Evolutionary conservation across 192 early-diverging fungal genomes (phyloP).

Genomic region (Rhizophagus prolifer): DNA sequence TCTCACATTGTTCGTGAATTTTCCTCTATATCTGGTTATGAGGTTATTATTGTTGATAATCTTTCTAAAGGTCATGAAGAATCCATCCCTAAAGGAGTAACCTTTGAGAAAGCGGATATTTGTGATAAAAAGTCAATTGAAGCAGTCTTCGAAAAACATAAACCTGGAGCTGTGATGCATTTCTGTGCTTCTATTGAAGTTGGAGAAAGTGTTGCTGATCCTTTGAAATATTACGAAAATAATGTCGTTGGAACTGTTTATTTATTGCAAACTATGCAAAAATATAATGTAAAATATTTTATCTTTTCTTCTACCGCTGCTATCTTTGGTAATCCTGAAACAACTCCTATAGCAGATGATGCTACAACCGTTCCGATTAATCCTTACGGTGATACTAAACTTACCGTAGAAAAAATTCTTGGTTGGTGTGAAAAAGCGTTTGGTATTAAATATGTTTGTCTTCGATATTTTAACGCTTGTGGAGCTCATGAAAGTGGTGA

Average conservation of each 20-base stretch:
- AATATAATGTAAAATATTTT: conserved; percentile 79
- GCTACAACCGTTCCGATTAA: conserved; percentile 67
- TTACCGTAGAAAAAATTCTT: conserved; percentile 78
- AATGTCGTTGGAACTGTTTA: conserved; percentile 88
- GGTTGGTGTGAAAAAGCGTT: conserved; percentile 42
- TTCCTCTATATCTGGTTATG: conserved; percentile 53
- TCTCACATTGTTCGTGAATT: conserved; percentile 87
- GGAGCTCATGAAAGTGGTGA: conserved; percentile 90
- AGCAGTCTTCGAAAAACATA: conserved; percentile 39
- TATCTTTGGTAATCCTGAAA: conserved; percentile 65
- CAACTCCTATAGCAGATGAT: conserved; percentile 55
- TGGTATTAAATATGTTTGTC: conserved; percentile 49
- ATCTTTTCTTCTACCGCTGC: conserved; percentile 93
- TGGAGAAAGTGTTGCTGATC: conserved; percentile 74
- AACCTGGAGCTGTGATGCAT: conserved; percentile 63
- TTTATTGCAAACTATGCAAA: conserved; percentile 75
- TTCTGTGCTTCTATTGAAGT: conserved; percentile 86
- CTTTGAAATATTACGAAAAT: conserved; percentile 87
- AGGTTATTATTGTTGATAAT: conserved; percentile 87
- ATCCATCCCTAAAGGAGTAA: conserved; percentile 10
- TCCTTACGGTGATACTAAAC: conserved; percentile 92
- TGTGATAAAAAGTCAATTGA: conserved; percentile 39
- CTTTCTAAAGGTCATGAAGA: conserved; percentile 54
- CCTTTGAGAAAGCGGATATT: conserved; percentile 47
- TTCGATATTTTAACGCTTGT: conserved; percentile 97